Conservation (phyloP, 257 asterid genomes). For the Anisodus tanguticus region DNA sequence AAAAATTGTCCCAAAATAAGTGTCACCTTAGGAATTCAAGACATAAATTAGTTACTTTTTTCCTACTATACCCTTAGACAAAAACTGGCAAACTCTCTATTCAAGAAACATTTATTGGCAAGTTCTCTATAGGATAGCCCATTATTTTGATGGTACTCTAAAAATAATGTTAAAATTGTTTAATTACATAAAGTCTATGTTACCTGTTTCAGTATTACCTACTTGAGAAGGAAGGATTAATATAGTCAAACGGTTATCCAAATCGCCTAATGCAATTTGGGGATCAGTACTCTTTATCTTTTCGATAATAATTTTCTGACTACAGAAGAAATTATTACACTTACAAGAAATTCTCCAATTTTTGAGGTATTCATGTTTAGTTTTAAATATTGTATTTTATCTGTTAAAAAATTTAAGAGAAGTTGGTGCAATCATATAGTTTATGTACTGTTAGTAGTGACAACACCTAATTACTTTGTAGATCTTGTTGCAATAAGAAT, state of each 20-base stretch:
- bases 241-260: not conserved
- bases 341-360: not conserved
- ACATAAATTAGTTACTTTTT: too few relatives aligned
- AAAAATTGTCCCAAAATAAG: too few relatives aligned
- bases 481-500: not conserved
- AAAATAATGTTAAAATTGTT: not conserved
- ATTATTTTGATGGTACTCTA: not conserved
- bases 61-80: too few relatives aligned
- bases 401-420: not conserved
- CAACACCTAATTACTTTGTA: not conserved
- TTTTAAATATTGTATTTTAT: not conserved
- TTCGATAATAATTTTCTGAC: not conserved
- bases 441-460: not conserved
- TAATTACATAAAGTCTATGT: not conserved
- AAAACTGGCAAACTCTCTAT: too few relatives aligned
- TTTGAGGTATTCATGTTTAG: not conserved
- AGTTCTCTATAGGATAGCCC: not conserved
- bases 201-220: not conserved
- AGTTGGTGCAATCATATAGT: not conserved
- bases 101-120: too few relatives aligned
- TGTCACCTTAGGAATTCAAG: too few relatives aligned
- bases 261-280: not conserved
- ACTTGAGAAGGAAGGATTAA: not conserved
- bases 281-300: too few relatives aligned
- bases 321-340: not conserved